Evolutionary conservation across 768 basidiomycete genomes (phyloP).

Genomic region (Harrya chromipes): DNA sequence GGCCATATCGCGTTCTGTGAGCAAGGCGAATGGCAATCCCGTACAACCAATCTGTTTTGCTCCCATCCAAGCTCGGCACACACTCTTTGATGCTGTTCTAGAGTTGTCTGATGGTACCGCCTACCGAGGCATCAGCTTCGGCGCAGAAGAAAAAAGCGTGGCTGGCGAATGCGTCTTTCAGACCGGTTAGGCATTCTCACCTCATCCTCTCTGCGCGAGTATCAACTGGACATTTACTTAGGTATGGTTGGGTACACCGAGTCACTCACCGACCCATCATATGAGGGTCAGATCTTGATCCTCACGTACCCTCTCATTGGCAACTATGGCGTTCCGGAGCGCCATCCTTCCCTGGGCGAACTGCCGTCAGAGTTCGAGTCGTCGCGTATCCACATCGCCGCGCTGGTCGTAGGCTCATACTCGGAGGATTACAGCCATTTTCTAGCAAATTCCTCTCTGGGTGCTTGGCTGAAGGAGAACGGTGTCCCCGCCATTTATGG

Average conservation of each 20-base stretch:
- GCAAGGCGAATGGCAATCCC: constrained; percentile 33
- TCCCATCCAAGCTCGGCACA: constrained; percentile 21
- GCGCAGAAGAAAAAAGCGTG: constrained; percentile 85
- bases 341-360: constrained; percentile 46
- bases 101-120: constrained; percentile 90
- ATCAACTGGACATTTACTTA: constrained; percentile 34
- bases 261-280: constrained; percentile 97
- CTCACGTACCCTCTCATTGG: constrained; percentile 96
- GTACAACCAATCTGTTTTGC: constrained; percentile 36
- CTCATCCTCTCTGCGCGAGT: constrained; percentile 4
- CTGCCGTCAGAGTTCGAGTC: constrained; percentile 88
- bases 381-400: constrained; percentile 89
- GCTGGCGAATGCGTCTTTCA: constrained; percentile 99
- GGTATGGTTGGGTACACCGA: constrained; percentile 99
- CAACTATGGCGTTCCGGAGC: constrained; percentile 93
- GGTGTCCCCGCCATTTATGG: constrained; percentile 93
- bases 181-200: constrained; percentile 66
- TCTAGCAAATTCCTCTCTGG: constrained; percentile 83
- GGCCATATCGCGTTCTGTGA: constrained; percentile 44
- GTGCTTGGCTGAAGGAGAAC: constrained; percentile 93
- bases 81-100: constrained; percentile 61
- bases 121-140: constrained; percentile 88
- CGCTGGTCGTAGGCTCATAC: constrained; percentile 89
- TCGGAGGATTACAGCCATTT: constrained; percentile 94
- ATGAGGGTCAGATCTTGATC: constrained; percentile 96